phyloP scores from a whole-genome alignment of 1,139 yeast species.

The Kodamaea alishanica region DNA sequence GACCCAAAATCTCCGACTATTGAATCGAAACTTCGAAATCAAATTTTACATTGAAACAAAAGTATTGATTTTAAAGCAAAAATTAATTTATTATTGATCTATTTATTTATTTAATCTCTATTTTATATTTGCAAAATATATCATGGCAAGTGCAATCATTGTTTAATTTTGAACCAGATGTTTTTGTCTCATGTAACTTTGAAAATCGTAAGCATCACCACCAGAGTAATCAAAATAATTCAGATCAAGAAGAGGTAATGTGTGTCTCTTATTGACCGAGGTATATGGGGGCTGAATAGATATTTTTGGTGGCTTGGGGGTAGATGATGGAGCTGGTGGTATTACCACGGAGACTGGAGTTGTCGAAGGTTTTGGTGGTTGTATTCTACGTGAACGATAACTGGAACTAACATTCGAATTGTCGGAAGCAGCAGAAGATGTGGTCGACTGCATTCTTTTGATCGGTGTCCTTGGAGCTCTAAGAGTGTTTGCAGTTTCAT shows the following conservation, averaged over 20 bases:
- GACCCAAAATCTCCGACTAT: conserved; percentile 3
- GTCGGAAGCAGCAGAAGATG: conserved; percentile 5
- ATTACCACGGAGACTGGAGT: background rate
- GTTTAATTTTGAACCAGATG: background rate
- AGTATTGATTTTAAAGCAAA: background rate
- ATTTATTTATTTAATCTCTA: background rate
- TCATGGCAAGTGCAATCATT: background rate
- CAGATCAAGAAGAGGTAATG: conserved; percentile 12
- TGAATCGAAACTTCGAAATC: conserved; percentile 2
- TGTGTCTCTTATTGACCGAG: conserved; percentile 12
- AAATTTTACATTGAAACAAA: conserved; percentile 5
- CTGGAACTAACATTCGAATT: conserved; percentile 10
- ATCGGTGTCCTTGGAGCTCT: conserved; percentile 6
- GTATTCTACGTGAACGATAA: conserved; percentile 13
- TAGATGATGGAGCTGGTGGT: background rate
- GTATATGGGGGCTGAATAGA: conserved; percentile 6
- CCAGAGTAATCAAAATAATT: conserved; percentile 32
- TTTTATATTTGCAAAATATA: conserved; percentile 1
- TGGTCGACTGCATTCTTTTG: too few relatives aligned
- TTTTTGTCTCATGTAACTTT: conserved; percentile 34
- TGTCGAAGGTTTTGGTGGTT: conserved; percentile 7
- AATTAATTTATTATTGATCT: conserved; percentile 1
- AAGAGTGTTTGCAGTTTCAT: conserved; percentile 9
- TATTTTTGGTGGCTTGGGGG: background rate
- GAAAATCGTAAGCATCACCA: conserved; percentile 32